phyloP scores from a whole-genome alignment of 805 yeast species.

The Lipomyces sp. region DNA sequence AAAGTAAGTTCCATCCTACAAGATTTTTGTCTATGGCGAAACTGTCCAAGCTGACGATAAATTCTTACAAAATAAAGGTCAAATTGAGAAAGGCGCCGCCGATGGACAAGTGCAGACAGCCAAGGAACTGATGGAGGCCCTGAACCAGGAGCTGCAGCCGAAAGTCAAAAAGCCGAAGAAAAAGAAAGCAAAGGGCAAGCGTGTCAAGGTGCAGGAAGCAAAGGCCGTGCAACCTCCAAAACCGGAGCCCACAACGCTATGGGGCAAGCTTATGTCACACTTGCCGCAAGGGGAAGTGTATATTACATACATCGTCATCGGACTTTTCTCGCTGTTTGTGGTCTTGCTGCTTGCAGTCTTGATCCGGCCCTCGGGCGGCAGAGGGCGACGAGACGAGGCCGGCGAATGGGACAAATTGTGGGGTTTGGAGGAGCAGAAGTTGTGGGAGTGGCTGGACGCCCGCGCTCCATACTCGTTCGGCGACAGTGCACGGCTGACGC shows the following conservation, averaged over 20 bases:
- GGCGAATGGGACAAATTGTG: conserved; percentile 11
- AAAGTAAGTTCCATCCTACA: too few species aligned
- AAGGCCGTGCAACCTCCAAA: too few species aligned
- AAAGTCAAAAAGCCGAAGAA: conserved; percentile 1
- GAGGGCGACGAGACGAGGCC: neutral
- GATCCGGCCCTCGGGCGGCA: neutral
- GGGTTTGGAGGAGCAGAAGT: conserved; percentile 49
- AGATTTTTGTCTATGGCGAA: too few species aligned
- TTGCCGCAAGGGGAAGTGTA: neutral
- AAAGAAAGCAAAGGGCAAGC: conserved; percentile 15
- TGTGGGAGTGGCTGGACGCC: conserved; percentile 72
- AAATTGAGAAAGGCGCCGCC: conserved; percentile 79
- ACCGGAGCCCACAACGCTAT: too few species aligned
- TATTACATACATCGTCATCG: conserved; percentile 16
- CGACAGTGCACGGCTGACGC: neutral
- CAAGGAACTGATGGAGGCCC: conserved; percentile 45
- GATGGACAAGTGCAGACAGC: conserved; percentile 74
- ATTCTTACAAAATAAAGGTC: conserved; percentile 28
- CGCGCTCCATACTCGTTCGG: conserved; percentile 37
- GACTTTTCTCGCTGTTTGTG: neutral
- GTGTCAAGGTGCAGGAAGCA: conserved; percentile 5
- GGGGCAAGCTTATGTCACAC: too few species aligned
- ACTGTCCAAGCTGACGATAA: too few species aligned
- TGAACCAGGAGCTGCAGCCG: conserved; percentile 33
- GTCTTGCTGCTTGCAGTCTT: neutral